Conservation (phyloP, 352 stramenopile species). For the Blastocystis sp. region DNA sequence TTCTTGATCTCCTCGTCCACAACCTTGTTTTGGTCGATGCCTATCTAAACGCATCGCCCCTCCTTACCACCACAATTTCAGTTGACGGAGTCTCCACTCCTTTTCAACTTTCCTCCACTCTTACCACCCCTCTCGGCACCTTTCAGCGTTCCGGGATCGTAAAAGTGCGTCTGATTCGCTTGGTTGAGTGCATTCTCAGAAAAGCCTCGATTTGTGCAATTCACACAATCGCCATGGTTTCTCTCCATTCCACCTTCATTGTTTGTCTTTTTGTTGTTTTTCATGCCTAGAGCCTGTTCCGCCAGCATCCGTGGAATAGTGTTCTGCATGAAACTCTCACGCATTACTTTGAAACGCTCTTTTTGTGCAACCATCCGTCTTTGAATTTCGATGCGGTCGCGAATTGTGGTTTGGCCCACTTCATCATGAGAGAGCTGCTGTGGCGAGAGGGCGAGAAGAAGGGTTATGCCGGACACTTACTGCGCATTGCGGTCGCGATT, state of each 20-base stretch:
- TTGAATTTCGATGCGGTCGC: not conserved
- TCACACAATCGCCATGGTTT: no score
- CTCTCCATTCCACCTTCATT: no score
- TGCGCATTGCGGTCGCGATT: not conserved
- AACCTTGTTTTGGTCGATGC: not conserved
- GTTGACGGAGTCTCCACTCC: no score
- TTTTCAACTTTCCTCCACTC: no score
- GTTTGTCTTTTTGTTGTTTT: no score
- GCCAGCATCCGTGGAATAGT: not conserved
- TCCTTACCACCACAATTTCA: not conserved
- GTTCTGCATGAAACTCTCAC: not conserved
- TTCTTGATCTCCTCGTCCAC: not conserved
- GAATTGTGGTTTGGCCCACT: slow-evolving; percentile 21
- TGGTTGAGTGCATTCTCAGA: no score
- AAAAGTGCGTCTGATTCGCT: no score
- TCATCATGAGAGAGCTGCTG: not conserved
- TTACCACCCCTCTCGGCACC: no score
- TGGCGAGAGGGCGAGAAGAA: not conserved
- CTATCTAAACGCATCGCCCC: not conserved
- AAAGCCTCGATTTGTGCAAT: no score
- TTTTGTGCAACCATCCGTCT: slow-evolving; percentile 2
- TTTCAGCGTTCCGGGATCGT: no score
- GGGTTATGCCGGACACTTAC: not conserved
- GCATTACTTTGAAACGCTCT: slow-evolving; percentile 3
- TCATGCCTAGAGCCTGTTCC: no score